Evolutionary conservation across 2,329 filamentous ascomycete species (phyloP), one percentile per base, ranked within the genome.

Genomic region (Alternaria sp.): DNA sequence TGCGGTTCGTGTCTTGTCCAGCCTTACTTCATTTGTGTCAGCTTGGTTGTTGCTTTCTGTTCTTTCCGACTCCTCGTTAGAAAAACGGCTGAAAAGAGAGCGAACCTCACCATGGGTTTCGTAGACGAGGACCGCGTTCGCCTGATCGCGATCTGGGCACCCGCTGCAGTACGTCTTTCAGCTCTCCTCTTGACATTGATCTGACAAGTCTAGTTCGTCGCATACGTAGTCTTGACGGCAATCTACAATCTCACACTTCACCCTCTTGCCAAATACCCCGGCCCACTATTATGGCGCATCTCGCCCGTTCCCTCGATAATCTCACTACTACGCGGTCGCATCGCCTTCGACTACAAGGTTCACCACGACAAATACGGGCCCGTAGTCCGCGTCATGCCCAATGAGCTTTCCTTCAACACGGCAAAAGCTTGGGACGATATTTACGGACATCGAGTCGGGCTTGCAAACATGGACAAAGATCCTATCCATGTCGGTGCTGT

Each of bases 401-500:
- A 77, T 40, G 74, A 77, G 52, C 73, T 78, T 28, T 71, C 70
- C 13, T 78, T 77, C 62, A 75, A 72, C 60, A 80, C 73, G 5
- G 67, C 73, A 19, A 72, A 72, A 58, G 73, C 74, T 9, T 76
- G 73, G 73, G 73, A 75, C 19, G 76, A 77, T 52, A 79, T 79
- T 13, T 77, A 78, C 57, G 75, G 76, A 6, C 72, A 77, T 64
- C 73, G 73, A 6, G 63, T 75, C 17, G 74, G 73, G 2, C 61
- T 72, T 25, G 49, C 71, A 19, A 80, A 80, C 61, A 76, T 77
- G 72, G 70, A 77, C 32, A 76, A 76, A 60, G 70, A 77, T 54
- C 76, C 70, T 3, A 78, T 79, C 46, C 73, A 79, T 55, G 77
- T 80, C 15, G 76, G 77, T 21, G 68, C 75, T 11, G 76, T 79